Percentiles rank a stretch among this genome's conserved stretches.
Conservation (phyloP, 768 basidiomycete species). For the Phylloporus sp. region DNA sequence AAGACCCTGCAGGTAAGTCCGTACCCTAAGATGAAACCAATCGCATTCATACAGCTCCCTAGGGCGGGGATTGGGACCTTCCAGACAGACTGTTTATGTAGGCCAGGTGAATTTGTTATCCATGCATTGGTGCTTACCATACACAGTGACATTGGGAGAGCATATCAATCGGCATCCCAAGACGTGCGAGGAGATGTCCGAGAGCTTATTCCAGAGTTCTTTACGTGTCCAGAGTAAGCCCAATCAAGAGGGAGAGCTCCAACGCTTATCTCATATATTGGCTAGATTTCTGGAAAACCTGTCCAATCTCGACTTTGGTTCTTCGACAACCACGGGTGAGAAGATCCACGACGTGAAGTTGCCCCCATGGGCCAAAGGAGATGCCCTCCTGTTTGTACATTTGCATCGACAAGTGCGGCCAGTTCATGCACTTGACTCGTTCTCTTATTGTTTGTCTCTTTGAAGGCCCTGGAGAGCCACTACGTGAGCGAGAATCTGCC, state of each 20-base stretch:
- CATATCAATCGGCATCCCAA: conserved; percentile 80
- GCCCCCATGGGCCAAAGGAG: conserved; percentile 85
- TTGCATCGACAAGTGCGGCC: conserved; percentile 65
- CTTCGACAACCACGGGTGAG: conserved; percentile 68
- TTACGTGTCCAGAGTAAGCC: conserved; percentile 70
- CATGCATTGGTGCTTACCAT: conserved; percentile 7
- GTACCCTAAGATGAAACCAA: not conserved
- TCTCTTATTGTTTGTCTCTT: not conserved
- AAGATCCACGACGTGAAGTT: conserved; percentile 84
- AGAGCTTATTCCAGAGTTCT: conserved; percentile 90
- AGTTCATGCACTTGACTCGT: not conserved
- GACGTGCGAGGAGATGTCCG: conserved; percentile 91
- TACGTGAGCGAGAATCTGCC: conserved; percentile 81
- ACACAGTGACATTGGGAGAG: conserved; percentile 66
- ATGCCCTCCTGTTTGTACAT: conserved; percentile 78
- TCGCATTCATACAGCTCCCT: conserved; percentile 1
- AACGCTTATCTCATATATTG: not conserved
- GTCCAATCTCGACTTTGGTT: conserved; percentile 75
- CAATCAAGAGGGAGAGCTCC: not conserved
- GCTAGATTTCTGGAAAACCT: conserved; percentile 81
- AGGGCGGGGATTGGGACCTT: conserved; percentile 95
- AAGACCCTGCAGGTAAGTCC: conserved; percentile 67
- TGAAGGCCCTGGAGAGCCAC: conserved; percentile 81
- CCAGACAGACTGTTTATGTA: conserved; percentile 83
- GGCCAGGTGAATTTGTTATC: conserved; percentile 1